phyloP scores from a whole-genome alignment of 2,329 filamentous ascomycete genomes.

The Penicillium sp. region DNA sequence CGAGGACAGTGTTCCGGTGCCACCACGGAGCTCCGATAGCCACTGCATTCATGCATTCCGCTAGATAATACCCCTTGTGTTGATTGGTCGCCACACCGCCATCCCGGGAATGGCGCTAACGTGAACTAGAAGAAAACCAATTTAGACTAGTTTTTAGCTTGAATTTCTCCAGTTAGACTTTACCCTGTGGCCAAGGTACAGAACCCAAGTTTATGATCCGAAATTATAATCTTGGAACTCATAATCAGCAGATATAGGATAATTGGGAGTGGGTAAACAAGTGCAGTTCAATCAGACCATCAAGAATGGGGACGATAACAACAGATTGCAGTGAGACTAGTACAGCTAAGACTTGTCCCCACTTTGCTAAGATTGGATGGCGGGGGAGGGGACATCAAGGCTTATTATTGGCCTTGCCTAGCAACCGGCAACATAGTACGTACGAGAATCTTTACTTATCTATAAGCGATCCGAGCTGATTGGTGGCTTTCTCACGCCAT shows the following conservation, averaged over 20 bases:
- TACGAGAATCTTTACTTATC: background rate
- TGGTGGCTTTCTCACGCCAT: background rate
- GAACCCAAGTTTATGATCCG: no score
- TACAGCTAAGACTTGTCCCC: background rate
- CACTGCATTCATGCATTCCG: background rate
- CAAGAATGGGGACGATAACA: no score
- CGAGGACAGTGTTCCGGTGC: background rate
- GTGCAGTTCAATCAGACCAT: no score
- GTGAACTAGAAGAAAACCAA: background rate
- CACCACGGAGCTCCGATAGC: slow-evolving; percentile 1
- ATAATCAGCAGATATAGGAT: no score
- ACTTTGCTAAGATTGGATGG: background rate
- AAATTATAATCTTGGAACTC: no score
- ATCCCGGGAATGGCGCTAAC: background rate
- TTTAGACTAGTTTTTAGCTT: background rate
- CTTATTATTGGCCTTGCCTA: background rate
- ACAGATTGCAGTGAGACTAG: no score
- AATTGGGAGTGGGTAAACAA: no score
- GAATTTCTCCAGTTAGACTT: background rate
- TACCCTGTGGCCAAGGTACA: background rate
- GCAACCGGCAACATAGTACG: background rate
- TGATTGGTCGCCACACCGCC: background rate
- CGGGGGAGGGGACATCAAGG: background rate
- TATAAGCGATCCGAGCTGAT: background rate
- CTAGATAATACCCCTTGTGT: background rate